Conservation (phyloP, 306 rosid genomes). For the Gastrolobium bilobum region DNA sequence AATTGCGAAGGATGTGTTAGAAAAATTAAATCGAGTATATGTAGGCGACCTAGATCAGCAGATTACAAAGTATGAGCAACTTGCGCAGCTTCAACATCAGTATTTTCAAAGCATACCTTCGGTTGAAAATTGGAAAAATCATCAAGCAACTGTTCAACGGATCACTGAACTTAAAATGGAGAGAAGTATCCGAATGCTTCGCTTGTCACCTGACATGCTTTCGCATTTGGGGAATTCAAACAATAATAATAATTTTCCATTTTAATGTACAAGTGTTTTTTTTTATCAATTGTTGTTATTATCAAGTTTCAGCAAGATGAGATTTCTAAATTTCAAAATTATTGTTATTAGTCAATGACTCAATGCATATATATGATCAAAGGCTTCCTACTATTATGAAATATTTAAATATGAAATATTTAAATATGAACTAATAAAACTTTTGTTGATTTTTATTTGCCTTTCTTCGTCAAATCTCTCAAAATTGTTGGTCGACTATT, state of each 20-base stretch:
- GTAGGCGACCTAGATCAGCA: constrained; percentile 48
- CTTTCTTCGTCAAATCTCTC: no score
- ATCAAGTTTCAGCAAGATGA: background rate
- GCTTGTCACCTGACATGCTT: constrained; percentile 55
- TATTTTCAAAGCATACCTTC: background rate
- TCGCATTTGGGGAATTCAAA: constrained; percentile 20
- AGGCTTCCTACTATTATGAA: background rate
- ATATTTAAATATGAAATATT: background rate
- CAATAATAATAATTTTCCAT: background rate
- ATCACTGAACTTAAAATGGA: constrained; percentile 53
- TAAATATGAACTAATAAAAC: no score
- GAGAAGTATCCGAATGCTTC: constrained; percentile 57
- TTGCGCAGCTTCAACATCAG: constrained; percentile 41
- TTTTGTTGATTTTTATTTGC: no score
- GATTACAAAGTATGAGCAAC: constrained; percentile 48
- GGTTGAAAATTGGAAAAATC: background rate
- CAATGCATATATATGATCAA: background rate
- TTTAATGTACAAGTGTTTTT: constrained; percentile 4
- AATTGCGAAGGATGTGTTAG: constrained; percentile 51
- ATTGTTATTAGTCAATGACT: background rate
- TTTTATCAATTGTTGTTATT: background rate
- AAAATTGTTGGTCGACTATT: no score
- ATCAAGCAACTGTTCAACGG: constrained; percentile 34
- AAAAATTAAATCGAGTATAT: constrained; percentile 45
- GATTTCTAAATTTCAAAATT: background rate